phyloP scores from a whole-genome alignment of 345 rosid genomes.

The Sisymbrium altissimum region DNA sequence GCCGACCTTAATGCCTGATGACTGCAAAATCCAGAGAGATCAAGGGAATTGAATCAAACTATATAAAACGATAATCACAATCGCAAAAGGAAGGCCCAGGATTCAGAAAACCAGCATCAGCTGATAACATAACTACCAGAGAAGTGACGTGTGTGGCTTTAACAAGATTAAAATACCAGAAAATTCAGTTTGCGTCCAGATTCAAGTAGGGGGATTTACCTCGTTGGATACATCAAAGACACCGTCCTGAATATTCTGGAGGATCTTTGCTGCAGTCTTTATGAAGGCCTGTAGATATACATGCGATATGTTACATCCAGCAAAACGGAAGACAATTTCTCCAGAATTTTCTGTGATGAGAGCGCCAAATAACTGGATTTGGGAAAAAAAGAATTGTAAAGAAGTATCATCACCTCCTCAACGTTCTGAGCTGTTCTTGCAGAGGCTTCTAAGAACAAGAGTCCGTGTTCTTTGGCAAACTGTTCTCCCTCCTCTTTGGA shows the following conservation, averaged over 20 bases:
- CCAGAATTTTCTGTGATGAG: not conserved
- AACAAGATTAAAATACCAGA: not conserved
- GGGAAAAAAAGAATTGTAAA: not conserved
- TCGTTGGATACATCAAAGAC: conserved; percentile 85
- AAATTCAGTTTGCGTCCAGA: not conserved
- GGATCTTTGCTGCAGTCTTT: conserved; percentile 87
- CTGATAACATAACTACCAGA: not conserved
- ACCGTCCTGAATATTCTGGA: conserved; percentile 85
- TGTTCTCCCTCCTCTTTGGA: conserved; percentile 98
- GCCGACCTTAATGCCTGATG: conserved; percentile 88
- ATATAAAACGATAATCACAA: not conserved
- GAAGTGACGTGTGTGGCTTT: not conserved
- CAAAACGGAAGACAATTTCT: not conserved
- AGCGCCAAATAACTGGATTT: not conserved
- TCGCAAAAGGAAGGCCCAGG: too few species aligned
- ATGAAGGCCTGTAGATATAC: conserved; percentile 65
- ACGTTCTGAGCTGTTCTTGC: conserved; percentile 98
- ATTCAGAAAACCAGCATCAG: not conserved
- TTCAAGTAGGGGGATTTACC: conserved; percentile 37
- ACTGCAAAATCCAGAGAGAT: conserved; percentile 44
- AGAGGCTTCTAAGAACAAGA: conserved; percentile 89
- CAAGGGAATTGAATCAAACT: not conserved
- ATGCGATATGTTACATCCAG: not conserved
- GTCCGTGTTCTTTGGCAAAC: conserved; percentile 93
- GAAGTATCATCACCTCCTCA: conserved; percentile 60